Evolutionary conservation across 2,329 filamentous ascomycete genomes (phyloP).

Genomic region (Fonsecaea erecta): DNA sequence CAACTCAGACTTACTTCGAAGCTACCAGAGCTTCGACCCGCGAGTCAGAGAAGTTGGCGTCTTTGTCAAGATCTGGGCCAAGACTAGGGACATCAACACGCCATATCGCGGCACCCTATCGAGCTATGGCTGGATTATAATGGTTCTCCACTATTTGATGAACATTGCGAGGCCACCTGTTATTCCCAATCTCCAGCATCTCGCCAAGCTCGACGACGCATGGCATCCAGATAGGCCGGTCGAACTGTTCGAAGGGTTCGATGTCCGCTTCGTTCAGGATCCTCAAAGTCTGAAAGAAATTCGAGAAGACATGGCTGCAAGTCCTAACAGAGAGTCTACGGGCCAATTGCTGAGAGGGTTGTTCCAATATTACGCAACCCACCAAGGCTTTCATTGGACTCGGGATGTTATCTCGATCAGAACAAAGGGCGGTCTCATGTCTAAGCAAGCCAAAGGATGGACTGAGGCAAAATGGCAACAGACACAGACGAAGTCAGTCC

Average conservation of each 20-base stretch:
- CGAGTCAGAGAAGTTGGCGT: constrained; percentile 78
- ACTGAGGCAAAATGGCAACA: constrained; percentile 68
- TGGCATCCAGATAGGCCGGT: constrained; percentile 49
- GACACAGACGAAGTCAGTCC: constrained; percentile 70
- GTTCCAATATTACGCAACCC: constrained; percentile 76
- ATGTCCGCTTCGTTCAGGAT: constrained; percentile 78
- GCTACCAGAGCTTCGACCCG: constrained; percentile 78
- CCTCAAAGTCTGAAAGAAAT: constrained; percentile 70
- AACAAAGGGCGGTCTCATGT: constrained; percentile 69
- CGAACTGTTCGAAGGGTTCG: constrained; percentile 64
- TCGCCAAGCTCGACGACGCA: constrained; percentile 43
- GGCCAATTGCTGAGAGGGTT: constrained; percentile 78
- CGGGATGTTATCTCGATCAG: constrained; percentile 78
- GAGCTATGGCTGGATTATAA: constrained; percentile 88
- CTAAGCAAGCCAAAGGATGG: constrained; percentile 83
- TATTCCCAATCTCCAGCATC: constrained; percentile 70
- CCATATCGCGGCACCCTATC: constrained; percentile 84
- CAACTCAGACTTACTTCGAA: constrained; percentile 80
- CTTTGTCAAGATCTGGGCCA: constrained; percentile 91
- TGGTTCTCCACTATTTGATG: constrained; percentile 88
- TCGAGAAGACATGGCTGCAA: constrained; percentile 60
- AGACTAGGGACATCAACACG: constrained; percentile 81
- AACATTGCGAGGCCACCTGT: constrained; percentile 82
- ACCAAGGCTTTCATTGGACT: constrained; percentile 74
- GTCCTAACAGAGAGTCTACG: constrained; percentile 68